Base-by-base conservation (phyloP, 2,329 filamentous ascomycete genomes). In the Penicillium hordei region DNA sequence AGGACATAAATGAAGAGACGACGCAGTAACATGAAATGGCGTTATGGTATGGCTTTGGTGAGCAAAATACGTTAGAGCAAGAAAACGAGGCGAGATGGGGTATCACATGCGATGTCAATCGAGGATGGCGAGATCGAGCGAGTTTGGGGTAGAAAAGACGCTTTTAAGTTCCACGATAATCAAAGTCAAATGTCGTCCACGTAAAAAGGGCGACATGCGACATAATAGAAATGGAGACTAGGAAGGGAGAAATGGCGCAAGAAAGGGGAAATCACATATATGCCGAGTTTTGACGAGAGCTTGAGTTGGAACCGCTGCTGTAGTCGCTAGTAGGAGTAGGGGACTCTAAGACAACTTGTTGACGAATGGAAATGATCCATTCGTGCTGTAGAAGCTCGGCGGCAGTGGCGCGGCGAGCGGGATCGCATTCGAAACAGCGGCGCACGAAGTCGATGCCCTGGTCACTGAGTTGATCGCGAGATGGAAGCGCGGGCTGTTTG, bases 381-480 rank as follows among this genome's bases (percentile, higher is more conserved):
- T 96, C 91, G 74, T 97, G 93, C 75, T 96, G 91, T 56, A 99
- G 81, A 59, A 99, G 78, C 74, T 97, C 94, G 1, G 93, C 87
- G 1, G 94, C 93, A 33, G 88, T 90, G 19, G 90, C 87, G 58
- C 94, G 82, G 71, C 87, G 87, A 62, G 82, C 82, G 2, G 94
- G 91, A 74, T 97, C 92, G 21, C 90, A 84, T 59, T 90, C 83
- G 70, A 99, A 97, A 79, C 93, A 97, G 63, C 85, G 86, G 67
- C 85, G 86, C 64, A 99, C 75, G 70, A 99, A 97, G 72, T 97
- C 92, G 62, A 97, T 87, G 23, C 94, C 94, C 55, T 86, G 77
- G 0, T 88, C 84, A 69, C 90, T 94, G 62, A 99, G 84, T 75
- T 97, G 93, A 52, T 97, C 93, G 0, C 81, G 73, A 0, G 85